These are phyloP conservation scores for Saturnispora kantuleensis DNA, from an alignment of 805 yeast genomes.

Conservation along the genomic window DNA sequence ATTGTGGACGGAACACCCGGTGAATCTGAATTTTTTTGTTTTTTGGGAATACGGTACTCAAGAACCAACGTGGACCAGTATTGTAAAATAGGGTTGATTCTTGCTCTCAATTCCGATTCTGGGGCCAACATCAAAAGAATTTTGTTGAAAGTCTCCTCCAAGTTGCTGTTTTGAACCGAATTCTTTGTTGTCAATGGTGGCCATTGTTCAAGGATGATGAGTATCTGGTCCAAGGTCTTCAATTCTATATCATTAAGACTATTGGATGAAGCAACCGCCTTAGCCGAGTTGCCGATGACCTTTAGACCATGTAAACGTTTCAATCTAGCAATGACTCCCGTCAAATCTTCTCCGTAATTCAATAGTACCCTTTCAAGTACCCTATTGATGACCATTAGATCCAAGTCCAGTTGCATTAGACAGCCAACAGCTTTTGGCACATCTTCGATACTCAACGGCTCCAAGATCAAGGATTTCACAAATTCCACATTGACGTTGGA, in stretches of 20 bases:
- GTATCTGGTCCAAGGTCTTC: constrained; percentile 35
- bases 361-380: constrained; percentile 56
- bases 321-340: constrained; percentile 44
- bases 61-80: constrained; percentile 70
- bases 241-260: constrained; percentile 25
- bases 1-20: background rate
- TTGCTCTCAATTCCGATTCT: constrained; percentile 19
- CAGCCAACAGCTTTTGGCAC: constrained; percentile 75
- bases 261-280: constrained; percentile 20
- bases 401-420: constrained; percentile 62
- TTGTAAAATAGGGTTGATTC: constrained; percentile 38
- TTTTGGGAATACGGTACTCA: constrained; percentile 81
- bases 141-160: constrained; percentile 51
- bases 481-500: constrained; percentile 55
- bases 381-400: constrained; percentile 49
- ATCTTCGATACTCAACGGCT: constrained; percentile 43
- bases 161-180: constrained; percentile 62
- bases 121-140: constrained; percentile 14
- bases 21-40: constrained; percentile 21
- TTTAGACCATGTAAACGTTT: constrained; percentile 82
- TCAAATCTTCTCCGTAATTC: constrained; percentile 28
- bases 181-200: constrained; percentile 63
- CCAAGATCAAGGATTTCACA: constrained; percentile 47
- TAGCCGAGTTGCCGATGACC: constrained; percentile 55
- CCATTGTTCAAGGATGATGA: constrained; percentile 52